Conservation (phyloP, 148 eudicot species). For the Amaranthus palmeri region DNA sequence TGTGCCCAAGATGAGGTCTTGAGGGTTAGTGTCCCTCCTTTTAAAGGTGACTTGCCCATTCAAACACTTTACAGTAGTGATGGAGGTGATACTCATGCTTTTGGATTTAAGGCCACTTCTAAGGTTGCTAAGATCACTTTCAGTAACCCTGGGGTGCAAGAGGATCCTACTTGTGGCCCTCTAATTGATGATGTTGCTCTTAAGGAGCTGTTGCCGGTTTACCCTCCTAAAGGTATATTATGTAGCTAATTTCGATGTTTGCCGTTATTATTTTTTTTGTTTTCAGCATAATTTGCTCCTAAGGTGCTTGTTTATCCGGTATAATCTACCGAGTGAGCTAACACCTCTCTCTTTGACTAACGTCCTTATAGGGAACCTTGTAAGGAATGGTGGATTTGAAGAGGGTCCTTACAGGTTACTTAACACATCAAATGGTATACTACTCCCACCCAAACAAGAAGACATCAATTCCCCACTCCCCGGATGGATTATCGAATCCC, state of each 20-base stretch:
- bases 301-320: too few species aligned
- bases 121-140: conserved; percentile 42
- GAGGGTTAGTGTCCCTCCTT: conserved; percentile 58
- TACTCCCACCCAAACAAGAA: conserved; percentile 70
- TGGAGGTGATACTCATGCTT: conserved; percentile 78
- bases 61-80: conserved; percentile 75
- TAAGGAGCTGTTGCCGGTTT: conserved; percentile 61
- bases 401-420: conserved; percentile 61
- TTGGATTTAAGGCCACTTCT: conserved; percentile 57
- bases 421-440: conserved; percentile 68
- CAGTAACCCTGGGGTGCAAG: conserved; percentile 72
- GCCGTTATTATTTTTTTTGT: not conserved
- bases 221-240: conserved; percentile 33
- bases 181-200: conserved; percentile 83
- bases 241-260: not conserved
- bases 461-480: conserved; percentile 73
- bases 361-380: conserved; percentile 44
- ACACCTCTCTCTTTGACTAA: not conserved
- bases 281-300: not conserved
- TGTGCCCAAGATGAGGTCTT: conserved; percentile 93
- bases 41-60: conserved; percentile 65
- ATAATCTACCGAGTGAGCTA: not conserved
- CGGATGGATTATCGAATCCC: conserved; percentile 84
- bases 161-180: conserved; percentile 88
- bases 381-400: conserved; percentile 72